Conservation (phyloP, 1,139 yeast genomes). For the Yamadazyma diddensiae region DNA sequence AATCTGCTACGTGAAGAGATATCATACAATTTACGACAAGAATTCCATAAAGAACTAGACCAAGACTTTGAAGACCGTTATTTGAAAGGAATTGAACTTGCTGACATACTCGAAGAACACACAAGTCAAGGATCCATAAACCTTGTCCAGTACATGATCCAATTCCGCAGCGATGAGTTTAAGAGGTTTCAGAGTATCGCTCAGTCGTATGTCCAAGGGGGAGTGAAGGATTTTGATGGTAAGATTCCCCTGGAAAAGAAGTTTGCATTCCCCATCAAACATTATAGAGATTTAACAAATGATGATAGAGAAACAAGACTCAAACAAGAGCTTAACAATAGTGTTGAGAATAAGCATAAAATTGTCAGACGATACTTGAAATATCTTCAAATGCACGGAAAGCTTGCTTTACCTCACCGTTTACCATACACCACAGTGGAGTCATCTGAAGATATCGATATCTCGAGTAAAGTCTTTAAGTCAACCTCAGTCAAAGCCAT, state of each 20-base stretch:
- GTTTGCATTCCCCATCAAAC: conserved; percentile 12
- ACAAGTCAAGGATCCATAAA: background rate
- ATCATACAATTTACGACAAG: conserved; percentile 15
- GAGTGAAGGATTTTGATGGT: conserved; percentile 12
- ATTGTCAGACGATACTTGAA: conserved; percentile 28
- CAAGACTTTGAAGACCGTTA: conserved; percentile 2
- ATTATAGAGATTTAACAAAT: conserved; percentile 6
- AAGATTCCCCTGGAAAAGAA: conserved; percentile 8
- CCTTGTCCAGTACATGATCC: conserved; percentile 2
- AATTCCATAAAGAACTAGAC: conserved; percentile 12
- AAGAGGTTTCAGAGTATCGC: conserved; percentile 3
- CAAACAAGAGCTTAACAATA: conserved; percentile 9
- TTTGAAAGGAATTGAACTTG: conserved; percentile 3
- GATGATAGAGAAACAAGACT: conserved; percentile 12
- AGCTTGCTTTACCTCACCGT: conserved; percentile 33
- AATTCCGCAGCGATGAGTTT: conserved; percentile 4
- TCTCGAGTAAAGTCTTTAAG: conserved; percentile 9
- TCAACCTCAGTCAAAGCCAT: conserved; percentile 17
- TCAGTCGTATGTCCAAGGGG: conserved; percentile 2
- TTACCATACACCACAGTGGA: conserved; percentile 27
- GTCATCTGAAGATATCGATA: conserved; percentile 6
- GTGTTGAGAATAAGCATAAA: conserved; percentile 9
- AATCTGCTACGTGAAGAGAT: conserved; percentile 17
- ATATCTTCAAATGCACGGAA: conserved; percentile 22
- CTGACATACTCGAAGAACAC: background rate